Base-by-base conservation (phyloP, 306 rosid species). In the Myrica gale region DNA sequence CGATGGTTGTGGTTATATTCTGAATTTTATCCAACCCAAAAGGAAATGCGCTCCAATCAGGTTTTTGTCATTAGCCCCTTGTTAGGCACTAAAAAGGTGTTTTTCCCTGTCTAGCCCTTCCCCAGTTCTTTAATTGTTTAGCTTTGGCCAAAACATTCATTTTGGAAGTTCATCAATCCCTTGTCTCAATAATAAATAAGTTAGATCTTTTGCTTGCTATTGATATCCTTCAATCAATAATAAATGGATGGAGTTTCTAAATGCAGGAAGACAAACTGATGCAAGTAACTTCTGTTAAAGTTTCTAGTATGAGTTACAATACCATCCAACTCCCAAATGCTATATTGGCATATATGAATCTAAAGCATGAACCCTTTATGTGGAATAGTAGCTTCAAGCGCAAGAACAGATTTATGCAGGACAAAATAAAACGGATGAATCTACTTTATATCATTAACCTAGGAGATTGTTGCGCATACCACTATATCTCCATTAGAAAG, bases 401-500 rank as follows among this genome's bases (percentile, higher is more conserved):
- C 70, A 66, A 7, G 48, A 39, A 42, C 47, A 66, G 13, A 44
- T 42, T 42, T 17, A 41, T 7, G 17, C 32, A 66, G 23, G 41
- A 66, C 50, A 41, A 66, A 41, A 66, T 42, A n/a, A 42, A 7
- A 66, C 46, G 5, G 41, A 19, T 65, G 17, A 23, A 58, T 15
- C 8, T 41, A 9, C 0, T 17, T 66, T 16, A 21, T 68, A 69
- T 69, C 26, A 58, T 76, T 79, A 26, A 42, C 76, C 68, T 57
- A 65, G 74, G 84, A 85, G 82, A 79, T 68, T 82, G 74, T 83
- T 65, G 72, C 74, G 84, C 97, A 62, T 95, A 95, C 99, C 99
- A 90, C 97, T 85, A 95, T 77, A 87, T 91, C 95, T 75, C 99
- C 99, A 82, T 87, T 93, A 74, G 97, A 83, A 70, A 95, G 93